These are phyloP conservation scores for Pouteria campechiana DNA, from an alignment of 179 eudicot genomes.

Conservation along the genomic window DNA sequence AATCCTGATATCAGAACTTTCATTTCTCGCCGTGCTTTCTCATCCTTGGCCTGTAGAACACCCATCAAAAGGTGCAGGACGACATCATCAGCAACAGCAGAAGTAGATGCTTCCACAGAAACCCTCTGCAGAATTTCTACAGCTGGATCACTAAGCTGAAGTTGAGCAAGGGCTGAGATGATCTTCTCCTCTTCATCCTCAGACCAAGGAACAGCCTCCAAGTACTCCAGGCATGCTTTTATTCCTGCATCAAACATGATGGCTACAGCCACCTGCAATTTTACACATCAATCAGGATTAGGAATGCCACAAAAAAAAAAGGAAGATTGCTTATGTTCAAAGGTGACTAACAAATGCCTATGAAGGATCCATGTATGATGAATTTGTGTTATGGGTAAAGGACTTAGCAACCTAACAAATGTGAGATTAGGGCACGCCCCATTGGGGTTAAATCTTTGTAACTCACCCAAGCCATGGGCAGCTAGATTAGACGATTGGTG, in stretches of 20 bases:
- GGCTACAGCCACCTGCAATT: constrained; percentile 63
- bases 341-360: no score
- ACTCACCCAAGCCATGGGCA: no score
- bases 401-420: no score
- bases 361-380: no score
- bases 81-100: constrained; percentile 48
- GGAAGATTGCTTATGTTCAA: no score
- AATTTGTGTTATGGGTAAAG: no score
- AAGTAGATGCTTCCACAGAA: constrained; percentile 46
- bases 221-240: constrained; percentile 59
- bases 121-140: constrained; percentile 67
- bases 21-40: constrained; percentile 82
- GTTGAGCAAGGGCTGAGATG: constrained; percentile 49
- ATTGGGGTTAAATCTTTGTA: no score
- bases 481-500: no score
- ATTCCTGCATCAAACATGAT: constrained; percentile 74
- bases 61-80: constrained; percentile 47
- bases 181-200: constrained; percentile 77
- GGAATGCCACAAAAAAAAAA: neutral
- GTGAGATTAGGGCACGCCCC: no score
- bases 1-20: constrained; percentile 54
- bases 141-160: constrained; percentile 39
- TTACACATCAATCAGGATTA: no score
- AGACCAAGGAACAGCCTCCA: constrained; percentile 93
- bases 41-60: constrained; percentile 83